These are phyloP conservation scores for Adansonia digitata DNA, from an alignment of 345 rosid species.

Conservation along the genomic window DNA sequence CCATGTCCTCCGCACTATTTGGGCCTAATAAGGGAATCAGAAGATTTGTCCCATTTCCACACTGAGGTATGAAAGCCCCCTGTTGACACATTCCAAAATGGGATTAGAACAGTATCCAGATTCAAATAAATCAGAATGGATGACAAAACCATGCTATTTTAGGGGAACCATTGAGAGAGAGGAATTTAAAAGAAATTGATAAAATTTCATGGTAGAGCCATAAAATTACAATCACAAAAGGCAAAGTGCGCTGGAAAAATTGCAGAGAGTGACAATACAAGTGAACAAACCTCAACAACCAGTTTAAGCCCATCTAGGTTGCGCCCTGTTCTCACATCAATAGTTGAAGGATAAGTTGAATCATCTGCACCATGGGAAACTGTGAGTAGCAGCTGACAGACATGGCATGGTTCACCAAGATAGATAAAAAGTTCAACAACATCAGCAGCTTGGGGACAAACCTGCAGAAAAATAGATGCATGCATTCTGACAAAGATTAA, in stretches of 20 bases:
- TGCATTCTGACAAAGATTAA: neutral
- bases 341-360: constrained; percentile 74
- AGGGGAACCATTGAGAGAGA: neutral
- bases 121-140: constrained; percentile 1
- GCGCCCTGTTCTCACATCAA: constrained; percentile 87
- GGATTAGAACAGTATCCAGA: constrained; percentile 1
- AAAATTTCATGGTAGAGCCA: neutral
- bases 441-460: constrained; percentile 81
- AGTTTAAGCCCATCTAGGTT: constrained; percentile 70
- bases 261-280: neutral
- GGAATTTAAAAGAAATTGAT: neutral
- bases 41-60: constrained; percentile 86
- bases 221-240: neutral
- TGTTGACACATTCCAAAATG: constrained; percentile 33
- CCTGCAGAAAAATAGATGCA: constrained; percentile 38
- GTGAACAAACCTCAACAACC: constrained; percentile 67
- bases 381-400: constrained; percentile 86
- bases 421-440: constrained; percentile 79
- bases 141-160: neutral
- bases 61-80: constrained; percentile 84
- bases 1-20: constrained; percentile 77
- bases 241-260: neutral
- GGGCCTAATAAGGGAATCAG: constrained; percentile 79
- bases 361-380: constrained; percentile 91
- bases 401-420: constrained; percentile 95